Evolutionary conservation across 371 early-diverging fungal genomes (phyloP).

Genomic region (Quaeritorhiza haematococci): DNA sequence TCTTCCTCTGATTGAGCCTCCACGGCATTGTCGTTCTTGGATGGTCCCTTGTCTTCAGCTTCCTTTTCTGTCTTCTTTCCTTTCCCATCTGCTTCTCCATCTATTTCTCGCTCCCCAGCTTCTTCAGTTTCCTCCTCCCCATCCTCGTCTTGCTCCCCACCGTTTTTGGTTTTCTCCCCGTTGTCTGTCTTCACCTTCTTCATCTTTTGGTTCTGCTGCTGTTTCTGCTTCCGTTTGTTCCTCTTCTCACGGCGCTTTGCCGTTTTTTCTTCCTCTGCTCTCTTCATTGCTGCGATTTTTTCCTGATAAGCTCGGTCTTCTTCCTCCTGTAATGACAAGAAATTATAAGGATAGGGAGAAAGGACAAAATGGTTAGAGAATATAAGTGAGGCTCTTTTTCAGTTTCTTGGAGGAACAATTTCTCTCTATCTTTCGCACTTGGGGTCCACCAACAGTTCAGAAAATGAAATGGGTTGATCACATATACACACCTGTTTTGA

Average conservation of each 20-base stretch:
- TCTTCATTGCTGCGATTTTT: constrained; percentile 50
- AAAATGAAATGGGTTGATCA: background rate
- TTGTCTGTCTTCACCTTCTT: constrained; percentile 30
- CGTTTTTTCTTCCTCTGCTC: constrained; percentile 71
- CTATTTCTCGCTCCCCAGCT: no score
- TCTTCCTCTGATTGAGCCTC: no score
- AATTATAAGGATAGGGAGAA: background rate
- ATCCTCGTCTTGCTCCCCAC: constrained; percentile 4
- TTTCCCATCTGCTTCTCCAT: no score
- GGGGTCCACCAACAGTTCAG: no score
- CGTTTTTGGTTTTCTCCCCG: constrained; percentile 13
- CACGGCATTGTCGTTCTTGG: no score
- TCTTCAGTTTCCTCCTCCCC: background rate
- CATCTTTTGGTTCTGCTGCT: constrained; percentile 17
- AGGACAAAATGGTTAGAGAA: background rate
- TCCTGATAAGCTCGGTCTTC: constrained; percentile 53
- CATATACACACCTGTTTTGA: constrained; percentile 56
- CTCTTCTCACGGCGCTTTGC: constrained; percentile 83
- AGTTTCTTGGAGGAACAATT: constrained; percentile 6
- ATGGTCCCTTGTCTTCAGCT: no score
- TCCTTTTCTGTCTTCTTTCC: no score
- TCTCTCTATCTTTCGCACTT: no score
- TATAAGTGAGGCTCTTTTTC: background rate
- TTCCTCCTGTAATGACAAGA: constrained; percentile 24
- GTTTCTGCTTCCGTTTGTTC: constrained; percentile 55